These are phyloP conservation scores for Galeopsis tetrahit DNA, from an alignment of 257 asterid genomes.

Conservation along the genomic window DNA sequence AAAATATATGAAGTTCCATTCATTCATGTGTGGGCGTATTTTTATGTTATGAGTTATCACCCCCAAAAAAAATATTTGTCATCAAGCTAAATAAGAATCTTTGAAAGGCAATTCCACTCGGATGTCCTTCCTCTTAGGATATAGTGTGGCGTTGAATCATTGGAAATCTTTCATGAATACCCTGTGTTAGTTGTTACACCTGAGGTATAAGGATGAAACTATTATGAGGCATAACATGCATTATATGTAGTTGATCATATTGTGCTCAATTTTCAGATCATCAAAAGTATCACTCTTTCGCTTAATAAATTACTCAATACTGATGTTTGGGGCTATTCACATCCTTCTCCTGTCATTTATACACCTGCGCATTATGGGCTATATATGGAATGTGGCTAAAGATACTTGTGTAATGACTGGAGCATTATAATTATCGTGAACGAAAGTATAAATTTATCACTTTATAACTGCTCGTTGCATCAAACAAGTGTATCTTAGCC, in stretches of 20 bases:
- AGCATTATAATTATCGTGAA: constrained; percentile 23
- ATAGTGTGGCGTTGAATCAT: constrained; percentile 1
- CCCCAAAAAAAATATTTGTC: constrained; percentile 10
- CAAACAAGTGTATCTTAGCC: background rate
- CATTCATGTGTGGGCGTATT: background rate
- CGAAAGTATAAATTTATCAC: background rate
- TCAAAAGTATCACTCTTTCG: background rate
- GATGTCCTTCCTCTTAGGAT: constrained; percentile 8
- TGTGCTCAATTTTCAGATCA: background rate
- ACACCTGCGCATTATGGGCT: constrained; percentile 4
- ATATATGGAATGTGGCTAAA: constrained; percentile 9
- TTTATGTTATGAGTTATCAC: background rate
- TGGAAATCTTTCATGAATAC: background rate
- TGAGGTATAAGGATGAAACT: constrained; percentile 14
- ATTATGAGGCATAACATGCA: background rate
- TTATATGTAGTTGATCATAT: background rate
- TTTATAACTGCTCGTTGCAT: constrained; percentile 9
- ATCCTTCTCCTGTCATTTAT: constrained; percentile 10
- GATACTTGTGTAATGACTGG: background rate
- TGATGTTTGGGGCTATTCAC: constrained; percentile 17
- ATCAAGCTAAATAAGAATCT: constrained; percentile 20
- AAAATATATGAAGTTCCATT: constrained; percentile 20
- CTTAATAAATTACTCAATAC: constrained; percentile 12
- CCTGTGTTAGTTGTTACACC: background rate
- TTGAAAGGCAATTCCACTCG: background rate